phyloP scores from a whole-genome alignment of 345 rosid genomes.

The Geranium brycei region DNA sequence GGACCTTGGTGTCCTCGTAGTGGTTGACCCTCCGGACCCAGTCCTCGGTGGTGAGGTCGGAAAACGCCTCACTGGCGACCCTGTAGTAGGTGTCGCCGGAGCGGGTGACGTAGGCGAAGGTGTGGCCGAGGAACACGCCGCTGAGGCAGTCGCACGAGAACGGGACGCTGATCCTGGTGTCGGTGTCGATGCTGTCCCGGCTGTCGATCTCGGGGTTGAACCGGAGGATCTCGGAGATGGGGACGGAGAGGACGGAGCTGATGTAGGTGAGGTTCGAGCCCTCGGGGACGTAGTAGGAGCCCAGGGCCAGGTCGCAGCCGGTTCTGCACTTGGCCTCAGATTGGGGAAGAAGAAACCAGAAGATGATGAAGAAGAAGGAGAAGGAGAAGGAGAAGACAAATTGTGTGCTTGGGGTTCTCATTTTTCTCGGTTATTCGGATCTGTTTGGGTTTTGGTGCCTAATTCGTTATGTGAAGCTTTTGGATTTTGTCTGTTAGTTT shows the following conservation, averaged over 20 bases:
- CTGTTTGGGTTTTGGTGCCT: not conserved
- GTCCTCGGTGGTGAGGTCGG: constrained; percentile 30
- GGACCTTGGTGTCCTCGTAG: constrained; percentile 19
- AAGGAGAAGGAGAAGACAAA: constrained; percentile 4
- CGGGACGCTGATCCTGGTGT: constrained; percentile 24
- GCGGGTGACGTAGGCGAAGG: constrained; percentile 23
- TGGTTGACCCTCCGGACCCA: constrained; percentile 30
- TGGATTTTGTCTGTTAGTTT: too few relatives aligned
- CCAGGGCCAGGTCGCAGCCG: constrained; percentile 31
- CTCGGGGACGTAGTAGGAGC: constrained; percentile 27
- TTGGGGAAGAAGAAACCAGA: constrained; percentile 3
- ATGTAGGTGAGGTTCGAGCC: constrained; percentile 32
- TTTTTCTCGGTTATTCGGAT: too few relatives aligned
- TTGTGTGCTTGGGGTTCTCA: not conserved
- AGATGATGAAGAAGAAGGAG: constrained; percentile 2
- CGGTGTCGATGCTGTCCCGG: constrained; percentile 9
- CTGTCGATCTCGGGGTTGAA: constrained; percentile 22
- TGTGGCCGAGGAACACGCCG: constrained; percentile 36
- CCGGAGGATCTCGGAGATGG: constrained; percentile 15
- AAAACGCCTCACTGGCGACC: constrained; percentile 16
- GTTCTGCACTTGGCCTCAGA: constrained; percentile 23
- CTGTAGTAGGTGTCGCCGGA: constrained; percentile 18
- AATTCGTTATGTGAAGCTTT: too few relatives aligned
- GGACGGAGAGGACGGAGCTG: constrained; percentile 15
- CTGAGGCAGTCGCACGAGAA: constrained; percentile 38